phyloP scores from a whole-genome alignment of 2,329 filamentous ascomycete genomes.

The Fusarium citri region DNA sequence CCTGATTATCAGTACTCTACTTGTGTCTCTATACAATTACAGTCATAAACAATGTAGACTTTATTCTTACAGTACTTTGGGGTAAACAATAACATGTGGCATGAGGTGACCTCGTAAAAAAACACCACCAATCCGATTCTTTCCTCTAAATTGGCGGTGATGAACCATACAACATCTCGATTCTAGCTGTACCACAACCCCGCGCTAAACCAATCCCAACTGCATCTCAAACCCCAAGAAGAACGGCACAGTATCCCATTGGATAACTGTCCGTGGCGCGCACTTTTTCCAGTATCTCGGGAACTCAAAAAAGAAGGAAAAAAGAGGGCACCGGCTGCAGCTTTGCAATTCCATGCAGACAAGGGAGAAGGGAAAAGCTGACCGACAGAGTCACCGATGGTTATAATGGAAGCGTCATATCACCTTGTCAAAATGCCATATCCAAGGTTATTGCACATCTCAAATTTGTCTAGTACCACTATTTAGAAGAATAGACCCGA shows the following conservation, averaged over 20 bases:
- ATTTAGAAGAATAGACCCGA: background rate
- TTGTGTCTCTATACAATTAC: background rate
- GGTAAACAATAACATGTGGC: background rate
- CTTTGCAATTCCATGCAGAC: background rate
- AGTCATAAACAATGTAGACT: background rate
- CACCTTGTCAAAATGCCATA: conserved; percentile 4
- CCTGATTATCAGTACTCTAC: background rate
- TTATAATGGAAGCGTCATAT: conserved; percentile 22
- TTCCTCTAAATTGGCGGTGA: conserved; percentile 28
- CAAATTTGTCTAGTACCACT: too few relatives aligned
- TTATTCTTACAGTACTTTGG: background rate
- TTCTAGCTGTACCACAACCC: conserved; percentile 12
- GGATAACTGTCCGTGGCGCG: background rate
- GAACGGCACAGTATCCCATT: conserved; percentile 24
- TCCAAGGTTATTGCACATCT: background rate
- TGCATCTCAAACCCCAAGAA: background rate
- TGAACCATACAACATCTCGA: conserved; percentile 19
- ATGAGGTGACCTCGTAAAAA: conserved; percentile 20
- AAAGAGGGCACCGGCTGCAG: background rate
- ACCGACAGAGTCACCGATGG: conserved; percentile 31
- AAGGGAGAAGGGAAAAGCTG: conserved; percentile 2
- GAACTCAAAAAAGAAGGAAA: conserved; percentile 11
- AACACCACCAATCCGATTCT: background rate
- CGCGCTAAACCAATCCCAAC: conserved; percentile 31
- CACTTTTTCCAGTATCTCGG: conserved; percentile 22